Conservation (phyloP, 2,329 filamentous ascomycete genomes). For the Raffaelea deltoideospora region DNA sequence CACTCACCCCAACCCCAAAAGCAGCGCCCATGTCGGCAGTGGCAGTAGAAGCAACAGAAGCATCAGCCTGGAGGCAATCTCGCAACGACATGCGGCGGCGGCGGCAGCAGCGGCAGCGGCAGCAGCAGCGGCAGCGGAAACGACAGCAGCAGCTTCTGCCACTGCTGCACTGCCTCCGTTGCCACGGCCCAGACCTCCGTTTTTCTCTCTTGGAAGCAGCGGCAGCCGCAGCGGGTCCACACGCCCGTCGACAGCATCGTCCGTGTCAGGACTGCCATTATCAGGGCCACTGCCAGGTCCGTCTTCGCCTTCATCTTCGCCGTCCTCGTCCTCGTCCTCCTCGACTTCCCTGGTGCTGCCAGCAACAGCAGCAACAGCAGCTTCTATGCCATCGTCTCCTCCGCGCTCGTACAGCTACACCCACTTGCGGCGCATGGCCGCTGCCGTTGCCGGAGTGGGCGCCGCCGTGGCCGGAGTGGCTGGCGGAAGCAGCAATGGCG, state of each 20-base stretch:
- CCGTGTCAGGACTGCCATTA: no score
- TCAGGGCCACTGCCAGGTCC: no score
- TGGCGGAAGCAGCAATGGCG: background rate
- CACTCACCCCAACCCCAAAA: no score
- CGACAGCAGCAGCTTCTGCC: background rate
- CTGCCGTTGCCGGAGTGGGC: slow-evolving; percentile 1
- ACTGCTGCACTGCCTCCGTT: background rate
- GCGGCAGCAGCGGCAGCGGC: background rate
- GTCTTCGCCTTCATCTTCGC: no score
- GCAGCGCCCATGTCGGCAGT: no score
- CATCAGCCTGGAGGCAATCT: no score
- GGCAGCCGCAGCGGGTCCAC: no score
- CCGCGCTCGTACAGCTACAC: slow-evolving; percentile 1
- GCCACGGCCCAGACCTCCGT: background rate
- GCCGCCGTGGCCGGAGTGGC: background rate
- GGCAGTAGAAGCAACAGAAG: background rate
- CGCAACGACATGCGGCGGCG: no score
- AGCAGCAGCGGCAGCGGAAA: background rate
- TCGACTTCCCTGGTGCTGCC: no score
- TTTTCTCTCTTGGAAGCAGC: no score
- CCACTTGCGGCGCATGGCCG: slow-evolving; percentile 3
- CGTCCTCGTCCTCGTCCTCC: no score
- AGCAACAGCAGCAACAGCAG: background rate
- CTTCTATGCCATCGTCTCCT: background rate
- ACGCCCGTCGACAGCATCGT: no score